Evolutionary conservation across 2,329 filamentous ascomycete species (phyloP), one percentile per base, ranked within the genome.

Genomic region (Penicillium sp.): DNA sequence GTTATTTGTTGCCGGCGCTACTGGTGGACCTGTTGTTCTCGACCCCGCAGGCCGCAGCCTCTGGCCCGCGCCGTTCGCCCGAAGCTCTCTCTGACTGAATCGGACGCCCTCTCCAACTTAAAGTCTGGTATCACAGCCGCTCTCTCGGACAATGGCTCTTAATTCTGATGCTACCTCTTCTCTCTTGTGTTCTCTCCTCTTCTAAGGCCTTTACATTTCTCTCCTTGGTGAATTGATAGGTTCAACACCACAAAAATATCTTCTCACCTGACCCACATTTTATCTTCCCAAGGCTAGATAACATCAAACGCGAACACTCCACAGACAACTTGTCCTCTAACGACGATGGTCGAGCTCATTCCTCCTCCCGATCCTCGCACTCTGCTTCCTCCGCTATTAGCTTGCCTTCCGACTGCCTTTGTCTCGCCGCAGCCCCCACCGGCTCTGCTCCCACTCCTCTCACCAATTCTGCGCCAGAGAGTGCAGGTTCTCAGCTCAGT

Each of bases 381-480:
- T 46, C 78, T 90, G 15, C 82, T 90, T 21, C 86, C 85, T 62
- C 86, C 87, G 41, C 78, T 90, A 7, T 83, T 90, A 53, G 87
- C 87, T 49, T 89, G 86, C 73, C 80, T 90, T 3, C 85, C 87
- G 7, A 85, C 85, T 21, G 85, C 87, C 17, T 87, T 84, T 70
- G 82, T 84, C 56, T 86, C 87, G 41, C 82, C 83, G 58, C 81
- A 81, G 63, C 85, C 87, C 38, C 87, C 87, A 4, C 86, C 87
- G 54, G 85, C 84, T 30, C 77, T 90, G 11, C 79, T 89, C 2
- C 84, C 85, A 38, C 81, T 89, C 2, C 80, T 90, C 19, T 86
- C 87, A 9, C 87, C 87, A 8, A 86, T 89, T 49, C 81, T 90
- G 3, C 85, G 86, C 62, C 87, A 90, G 74, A 79, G 86, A 55